A percentile compares a stretch with the other conserved stretches of the same genome.
Conservation (phyloP, 257 asterid genomes). For the Ilex aquifolium region DNA sequence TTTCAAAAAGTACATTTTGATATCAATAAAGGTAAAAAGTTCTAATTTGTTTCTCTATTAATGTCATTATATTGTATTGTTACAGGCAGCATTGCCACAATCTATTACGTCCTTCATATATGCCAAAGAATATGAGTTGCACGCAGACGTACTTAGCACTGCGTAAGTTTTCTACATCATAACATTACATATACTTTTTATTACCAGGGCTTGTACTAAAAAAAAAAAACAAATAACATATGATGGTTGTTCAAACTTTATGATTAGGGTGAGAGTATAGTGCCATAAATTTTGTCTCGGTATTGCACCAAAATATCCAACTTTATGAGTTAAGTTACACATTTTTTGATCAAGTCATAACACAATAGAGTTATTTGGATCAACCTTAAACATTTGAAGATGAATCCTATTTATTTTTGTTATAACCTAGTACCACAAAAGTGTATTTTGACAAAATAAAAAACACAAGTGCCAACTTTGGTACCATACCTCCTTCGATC, state of each 20-base stretch:
- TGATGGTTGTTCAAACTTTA: no score
- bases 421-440: no score
- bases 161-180: slow-evolving; percentile 29
- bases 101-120: slow-evolving; percentile 59
- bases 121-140: slow-evolving; percentile 62
- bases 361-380: no score
- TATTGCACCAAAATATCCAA: no score
- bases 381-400: no score
- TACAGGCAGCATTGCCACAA: slow-evolving; percentile 67
- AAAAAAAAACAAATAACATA: no score
- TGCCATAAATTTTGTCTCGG: no score
- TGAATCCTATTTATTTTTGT: no score
- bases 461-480: neutral
- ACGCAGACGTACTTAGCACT: slow-evolving; percentile 62
- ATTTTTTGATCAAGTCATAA: neutral
- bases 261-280: no score
- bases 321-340: neutral
- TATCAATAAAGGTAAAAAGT: no score
- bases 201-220: neutral
- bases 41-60: no score
- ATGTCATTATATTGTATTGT: neutral
- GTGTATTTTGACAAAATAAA: neutral
- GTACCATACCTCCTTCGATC: neutral
- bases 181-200: neutral
- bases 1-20: no score